Percentiles rank a stretch among this genome's conserved stretches.
Evolutionary conservation across 1,284 basidiomycete species (phyloP).

Genomic region (Puccinia triticina): DNA sequence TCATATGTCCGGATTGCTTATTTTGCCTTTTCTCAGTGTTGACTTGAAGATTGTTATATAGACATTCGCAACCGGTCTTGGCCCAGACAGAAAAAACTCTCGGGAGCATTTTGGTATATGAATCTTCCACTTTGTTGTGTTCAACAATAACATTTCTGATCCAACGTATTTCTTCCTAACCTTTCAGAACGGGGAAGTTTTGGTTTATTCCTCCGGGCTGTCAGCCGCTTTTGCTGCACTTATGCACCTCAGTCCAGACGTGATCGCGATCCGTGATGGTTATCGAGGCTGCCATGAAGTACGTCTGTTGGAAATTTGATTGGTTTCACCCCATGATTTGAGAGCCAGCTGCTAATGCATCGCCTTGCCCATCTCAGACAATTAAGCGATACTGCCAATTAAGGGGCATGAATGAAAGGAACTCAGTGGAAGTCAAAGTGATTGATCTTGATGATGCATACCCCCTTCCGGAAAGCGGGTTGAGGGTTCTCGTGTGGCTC

Average conservation of each 20-base stretch:
- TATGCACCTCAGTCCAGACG: conserved; percentile 19
- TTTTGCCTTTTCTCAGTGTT: not conserved
- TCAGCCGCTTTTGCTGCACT: conserved; percentile 44
- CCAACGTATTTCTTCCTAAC: not conserved
- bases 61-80: conserved; percentile 38
- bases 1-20: not conserved
- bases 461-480: conserved; percentile 43
- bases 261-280: conserved; percentile 46
- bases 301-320: not conserved
- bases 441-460: conserved; percentile 47
- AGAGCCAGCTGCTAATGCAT: not conserved
- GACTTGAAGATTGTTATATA: conserved; percentile 11
- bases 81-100: conserved; percentile 35
- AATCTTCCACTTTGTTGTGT: not conserved
- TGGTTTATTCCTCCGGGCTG: conserved; percentile 48
- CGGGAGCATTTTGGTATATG: conserved; percentile 24
- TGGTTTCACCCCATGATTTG: not conserved
- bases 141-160: not conserved
- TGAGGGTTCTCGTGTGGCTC: conserved; percentile 59
- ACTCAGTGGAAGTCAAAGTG: conserved; percentile 44
- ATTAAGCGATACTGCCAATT: conserved; percentile 48
- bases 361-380: not conserved
- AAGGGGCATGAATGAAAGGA: conserved; percentile 43
- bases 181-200: conserved; percentile 42
- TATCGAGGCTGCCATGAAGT: conserved; percentile 49